Percentiles rank a stretch among this genome's conserved stretches.
These are phyloP conservation scores for Claviceps lovelessii DNA, from an alignment of 2,329 filamentous ascomycete genomes.

Conservation along the genomic window DNA sequence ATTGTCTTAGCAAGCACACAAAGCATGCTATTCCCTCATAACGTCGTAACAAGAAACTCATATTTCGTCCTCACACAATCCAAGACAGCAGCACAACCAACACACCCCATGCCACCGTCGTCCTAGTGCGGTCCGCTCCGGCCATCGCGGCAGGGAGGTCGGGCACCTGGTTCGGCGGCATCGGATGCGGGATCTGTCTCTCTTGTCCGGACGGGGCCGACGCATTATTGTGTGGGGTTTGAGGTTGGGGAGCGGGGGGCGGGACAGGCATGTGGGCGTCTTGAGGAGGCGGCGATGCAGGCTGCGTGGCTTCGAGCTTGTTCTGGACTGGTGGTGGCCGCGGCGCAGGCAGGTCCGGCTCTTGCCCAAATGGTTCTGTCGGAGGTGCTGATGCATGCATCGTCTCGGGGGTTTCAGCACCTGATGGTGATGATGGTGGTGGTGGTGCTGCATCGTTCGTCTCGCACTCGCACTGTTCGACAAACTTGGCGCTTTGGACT, in stretches of 20 bases:
- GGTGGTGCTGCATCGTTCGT: background rate
- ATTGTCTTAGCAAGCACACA: no score
- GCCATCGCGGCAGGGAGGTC: background rate
- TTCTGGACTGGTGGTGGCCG: background rate
- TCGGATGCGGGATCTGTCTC: background rate
- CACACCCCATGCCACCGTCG: background rate
- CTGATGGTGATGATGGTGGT: no score
- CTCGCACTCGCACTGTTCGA: constrained; percentile 11
- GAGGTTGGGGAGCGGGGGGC: no score
- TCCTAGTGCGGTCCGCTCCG: background rate
- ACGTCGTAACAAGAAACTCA: no score
- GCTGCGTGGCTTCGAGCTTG: background rate
- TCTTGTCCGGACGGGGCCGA: background rate
- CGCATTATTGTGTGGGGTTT: no score
- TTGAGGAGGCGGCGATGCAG: no score
- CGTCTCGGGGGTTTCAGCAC: no score
- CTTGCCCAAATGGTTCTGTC: no score
- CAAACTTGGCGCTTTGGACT: background rate
- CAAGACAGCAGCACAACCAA: background rate
- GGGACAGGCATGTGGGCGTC: background rate
- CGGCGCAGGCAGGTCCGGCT: background rate
- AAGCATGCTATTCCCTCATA: background rate
- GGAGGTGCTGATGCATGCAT: no score
- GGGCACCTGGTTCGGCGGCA: background rate
- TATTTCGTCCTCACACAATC: background rate